These are phyloP conservation scores for Phaeophleospora eucalypticola DNA, from an alignment of 2,329 filamentous ascomycete species.

Conservation along the genomic window DNA sequence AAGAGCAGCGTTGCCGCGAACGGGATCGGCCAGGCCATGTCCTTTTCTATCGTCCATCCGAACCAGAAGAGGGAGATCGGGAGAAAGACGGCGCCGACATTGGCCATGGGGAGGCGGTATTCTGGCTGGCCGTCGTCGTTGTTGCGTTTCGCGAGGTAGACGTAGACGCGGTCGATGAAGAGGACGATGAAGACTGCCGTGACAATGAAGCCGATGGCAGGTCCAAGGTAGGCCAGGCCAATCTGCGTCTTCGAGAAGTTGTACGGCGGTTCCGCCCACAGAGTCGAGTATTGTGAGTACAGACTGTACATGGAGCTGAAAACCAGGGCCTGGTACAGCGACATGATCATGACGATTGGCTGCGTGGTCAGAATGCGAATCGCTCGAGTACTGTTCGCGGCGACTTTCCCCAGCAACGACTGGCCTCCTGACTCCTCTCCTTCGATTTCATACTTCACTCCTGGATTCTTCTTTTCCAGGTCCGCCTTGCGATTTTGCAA, in stretches of 20 bases:
- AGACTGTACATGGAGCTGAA: constrained; percentile 44
- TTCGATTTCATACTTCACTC: constrained; percentile 37
- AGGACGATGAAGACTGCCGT: constrained; percentile 42
- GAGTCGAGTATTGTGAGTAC: constrained; percentile 33
- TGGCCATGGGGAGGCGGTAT: constrained; percentile 42
- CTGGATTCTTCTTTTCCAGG: constrained; percentile 33
- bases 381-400: constrained; percentile 37
- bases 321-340: constrained; percentile 42
- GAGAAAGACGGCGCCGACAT: constrained; percentile 42
- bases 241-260: constrained; percentile 42
- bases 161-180: constrained; percentile 45
- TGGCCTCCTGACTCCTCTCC: constrained; percentile 35
- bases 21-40: constrained; percentile 38
- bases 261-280: constrained; percentile 29
- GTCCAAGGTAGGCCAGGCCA: constrained; percentile 41
- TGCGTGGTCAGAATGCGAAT: constrained; percentile 39
- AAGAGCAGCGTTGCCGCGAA: constrained; percentile 44
- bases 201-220: constrained; percentile 40
- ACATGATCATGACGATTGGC: constrained; percentile 44
- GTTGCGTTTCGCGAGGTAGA: constrained; percentile 38
- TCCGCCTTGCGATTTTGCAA: constrained; percentile 32
- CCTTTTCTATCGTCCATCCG: constrained; percentile 41
- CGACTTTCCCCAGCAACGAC: constrained; percentile 34
- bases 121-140: constrained; percentile 39
- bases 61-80: constrained; percentile 42